A percentile compares a stretch with the other conserved stretches of the same genome.
phyloP scores from a whole-genome alignment of 805 yeast species.

The Pachysolen tannophilus region DNA sequence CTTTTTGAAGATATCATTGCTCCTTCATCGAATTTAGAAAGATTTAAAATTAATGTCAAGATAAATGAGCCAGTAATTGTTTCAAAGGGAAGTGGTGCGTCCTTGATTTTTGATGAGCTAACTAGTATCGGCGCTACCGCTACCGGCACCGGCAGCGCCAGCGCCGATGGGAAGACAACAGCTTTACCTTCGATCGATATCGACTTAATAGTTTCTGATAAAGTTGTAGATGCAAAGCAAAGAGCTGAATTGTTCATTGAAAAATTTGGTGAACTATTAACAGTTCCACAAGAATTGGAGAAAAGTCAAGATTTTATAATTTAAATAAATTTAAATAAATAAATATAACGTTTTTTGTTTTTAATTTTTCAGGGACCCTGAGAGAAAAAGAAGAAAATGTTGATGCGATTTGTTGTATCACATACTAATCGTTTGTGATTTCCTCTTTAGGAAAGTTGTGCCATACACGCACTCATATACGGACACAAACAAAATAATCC shows the following conservation, averaged over 20 bases:
- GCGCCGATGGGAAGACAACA: constrained; percentile 13
- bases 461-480: no score
- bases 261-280: constrained; percentile 18
- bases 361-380: no score
- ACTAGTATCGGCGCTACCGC: constrained; percentile 12
- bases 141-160: constrained; percentile 12
- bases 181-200: constrained; percentile 25
- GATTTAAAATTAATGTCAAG: constrained; percentile 31
- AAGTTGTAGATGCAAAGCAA: constrained; percentile 35
- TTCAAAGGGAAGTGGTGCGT: constrained; percentile 7
- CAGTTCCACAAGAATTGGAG: neutral
- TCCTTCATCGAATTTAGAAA: constrained; percentile 31
- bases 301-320: no score
- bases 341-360: no score
- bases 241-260: constrained; percentile 31
- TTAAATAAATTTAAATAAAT: no score
- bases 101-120: constrained; percentile 20
- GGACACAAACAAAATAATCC: no score
- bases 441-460: no score
- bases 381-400: no score
- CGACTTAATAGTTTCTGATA: constrained; percentile 26
- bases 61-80: constrained; percentile 17
- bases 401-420: no score
- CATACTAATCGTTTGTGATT: no score
- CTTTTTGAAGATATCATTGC: constrained; percentile 51